These are phyloP conservation scores for Fusarium sp. DNA, from an alignment of 2,329 filamentous ascomycete species.

Conservation along the genomic window DNA sequence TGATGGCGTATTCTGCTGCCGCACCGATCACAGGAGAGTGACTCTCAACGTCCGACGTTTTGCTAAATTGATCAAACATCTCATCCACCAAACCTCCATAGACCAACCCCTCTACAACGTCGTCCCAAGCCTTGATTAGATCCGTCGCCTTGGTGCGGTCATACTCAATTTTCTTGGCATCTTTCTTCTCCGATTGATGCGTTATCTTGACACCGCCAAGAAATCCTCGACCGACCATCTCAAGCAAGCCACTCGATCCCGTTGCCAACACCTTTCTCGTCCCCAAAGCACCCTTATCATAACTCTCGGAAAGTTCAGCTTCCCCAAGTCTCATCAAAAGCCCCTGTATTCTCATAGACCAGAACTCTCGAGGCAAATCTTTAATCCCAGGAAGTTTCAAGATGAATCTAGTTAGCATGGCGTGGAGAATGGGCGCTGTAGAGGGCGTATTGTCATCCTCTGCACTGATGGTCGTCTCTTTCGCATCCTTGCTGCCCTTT, in stretches of 20 bases:
- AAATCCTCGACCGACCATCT: conserved; percentile 74
- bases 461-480: conserved; percentile 17
- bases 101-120: conserved; percentile 72
- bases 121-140: conserved; percentile 72
- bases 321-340: conserved; percentile 72
- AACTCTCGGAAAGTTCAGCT: conserved; percentile 81
- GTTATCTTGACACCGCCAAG: conserved; percentile 64
- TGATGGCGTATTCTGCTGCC: conserved; percentile 72
- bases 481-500: conserved; percentile 27
- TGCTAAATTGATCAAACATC: conserved; percentile 69
- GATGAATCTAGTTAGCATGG: conserved; percentile 72
- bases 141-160: conserved; percentile 69
- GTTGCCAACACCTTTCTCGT: conserved; percentile 81
- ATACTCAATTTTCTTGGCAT: conserved; percentile 56
- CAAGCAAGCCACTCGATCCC: conserved; percentile 75
- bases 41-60: conserved; percentile 71
- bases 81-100: conserved; percentile 76
- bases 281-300: conserved; percentile 81
- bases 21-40: conserved; percentile 72
- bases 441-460: conserved; percentile 51
- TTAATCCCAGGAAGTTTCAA: conserved; percentile 74
- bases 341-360: conserved; percentile 69
- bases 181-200: background rate
- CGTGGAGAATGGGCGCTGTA: conserved; percentile 74
- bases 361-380: conserved; percentile 72